Conservation (phyloP, 768 basidiomycete species). For the Lenzites betulinus region DNA sequence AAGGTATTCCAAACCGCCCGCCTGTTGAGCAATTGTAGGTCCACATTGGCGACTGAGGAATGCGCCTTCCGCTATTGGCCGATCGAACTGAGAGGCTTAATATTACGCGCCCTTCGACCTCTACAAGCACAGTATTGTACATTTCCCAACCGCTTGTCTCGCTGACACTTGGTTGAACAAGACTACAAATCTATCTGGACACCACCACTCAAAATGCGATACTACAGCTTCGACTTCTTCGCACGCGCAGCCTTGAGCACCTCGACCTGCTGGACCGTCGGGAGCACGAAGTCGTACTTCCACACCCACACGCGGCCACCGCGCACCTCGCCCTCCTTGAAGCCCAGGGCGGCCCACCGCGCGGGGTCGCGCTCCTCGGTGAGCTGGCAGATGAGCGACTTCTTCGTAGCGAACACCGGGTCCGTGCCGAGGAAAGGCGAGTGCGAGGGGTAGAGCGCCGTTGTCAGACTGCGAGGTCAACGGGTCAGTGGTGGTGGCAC, state of each 20-base stretch:
- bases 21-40: too few relatives aligned
- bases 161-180: slow-evolving; percentile 5
- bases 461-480: slow-evolving; percentile 29
- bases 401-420: slow-evolving; percentile 39
- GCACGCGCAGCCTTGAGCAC: slow-evolving; percentile 23
- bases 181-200: neutral
- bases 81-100: neutral
- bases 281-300: slow-evolving; percentile 35
- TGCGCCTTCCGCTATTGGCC: slow-evolving; percentile 5
- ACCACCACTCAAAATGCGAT: too few relatives aligned
- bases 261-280: slow-evolving; percentile 33
- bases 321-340: slow-evolving; percentile 33
- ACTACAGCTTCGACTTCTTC: slow-evolving; percentile 17
- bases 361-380: slow-evolving; percentile 29
- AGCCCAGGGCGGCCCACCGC: slow-evolving; percentile 34
- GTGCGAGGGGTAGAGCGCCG: slow-evolving; percentile 37
- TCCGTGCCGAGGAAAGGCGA: slow-evolving; percentile 40
- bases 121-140: neutral
- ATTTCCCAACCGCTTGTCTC: neutral
- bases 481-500: too few relatives aligned
- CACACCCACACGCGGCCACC: slow-evolving; percentile 36
- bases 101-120: neutral
- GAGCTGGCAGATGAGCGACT: slow-evolving; percentile 35
- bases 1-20: neutral
- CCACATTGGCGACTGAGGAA: neutral